Evolutionary conservation across 768 basidiomycete species (phyloP).

Genomic region (Coprinopsis marcescibilis): DNA sequence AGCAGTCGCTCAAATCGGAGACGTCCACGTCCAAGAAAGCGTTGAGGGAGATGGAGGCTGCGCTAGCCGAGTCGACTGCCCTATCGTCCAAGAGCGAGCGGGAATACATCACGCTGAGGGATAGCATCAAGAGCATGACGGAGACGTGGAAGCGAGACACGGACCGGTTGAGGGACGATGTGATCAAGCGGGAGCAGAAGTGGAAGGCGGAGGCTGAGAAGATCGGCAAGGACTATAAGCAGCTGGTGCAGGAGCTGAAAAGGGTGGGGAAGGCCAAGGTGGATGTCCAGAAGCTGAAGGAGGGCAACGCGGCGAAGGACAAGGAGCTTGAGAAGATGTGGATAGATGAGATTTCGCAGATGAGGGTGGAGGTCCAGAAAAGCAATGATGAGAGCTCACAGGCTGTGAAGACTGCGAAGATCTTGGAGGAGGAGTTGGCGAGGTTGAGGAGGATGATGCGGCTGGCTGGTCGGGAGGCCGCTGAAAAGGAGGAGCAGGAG

Average conservation of each 20-base stretch:
- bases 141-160: slow-evolving; percentile 73
- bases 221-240: slow-evolving; percentile 62
- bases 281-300: slow-evolving; percentile 41
- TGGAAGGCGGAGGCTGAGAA: slow-evolving; percentile 62
- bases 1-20: slow-evolving; percentile 68
- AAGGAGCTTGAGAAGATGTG: slow-evolving; percentile 60
- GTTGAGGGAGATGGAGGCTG: slow-evolving; percentile 73
- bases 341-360: slow-evolving; percentile 45
- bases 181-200: slow-evolving; percentile 68
- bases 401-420: slow-evolving; percentile 56
- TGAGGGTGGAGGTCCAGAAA: slow-evolving; percentile 50
- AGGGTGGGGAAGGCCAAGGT: slow-evolving; percentile 39
- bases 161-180: slow-evolving; percentile 65
- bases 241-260: slow-evolving; percentile 59
- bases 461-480: background rate
- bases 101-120: slow-evolving; percentile 75
- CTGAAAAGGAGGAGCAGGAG: slow-evolving; percentile 1
- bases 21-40: slow-evolving; percentile 67
- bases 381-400: slow-evolving; percentile 50
- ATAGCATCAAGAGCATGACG: slow-evolving; percentile 66
- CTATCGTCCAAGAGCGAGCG: slow-evolving; percentile 76
- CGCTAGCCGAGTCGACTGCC: slow-evolving; percentile 68
- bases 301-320: slow-evolving; percentile 42
- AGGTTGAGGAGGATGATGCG: slow-evolving; percentile 67
- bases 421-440: slow-evolving; percentile 56